phyloP scores from a whole-genome alignment of 2,329 filamentous ascomycete species.

The Madurella mycetomatis region DNA sequence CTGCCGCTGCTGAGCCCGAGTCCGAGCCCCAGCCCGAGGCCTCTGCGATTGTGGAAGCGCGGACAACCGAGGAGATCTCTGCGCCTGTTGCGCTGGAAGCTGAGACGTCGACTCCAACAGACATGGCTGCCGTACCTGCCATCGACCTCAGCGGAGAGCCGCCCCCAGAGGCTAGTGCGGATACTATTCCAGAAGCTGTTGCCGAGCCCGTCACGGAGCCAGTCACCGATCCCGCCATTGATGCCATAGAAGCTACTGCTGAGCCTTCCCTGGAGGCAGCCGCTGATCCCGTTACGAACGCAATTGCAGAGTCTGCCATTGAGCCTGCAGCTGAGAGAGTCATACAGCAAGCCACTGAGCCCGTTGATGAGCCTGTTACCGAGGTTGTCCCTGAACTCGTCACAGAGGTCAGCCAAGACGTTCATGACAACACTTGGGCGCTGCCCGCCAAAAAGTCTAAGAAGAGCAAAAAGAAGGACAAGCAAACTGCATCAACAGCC shows the following conservation, averaged over 20 bases:
- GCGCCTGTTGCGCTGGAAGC: not conserved
- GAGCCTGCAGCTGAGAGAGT: not conserved
- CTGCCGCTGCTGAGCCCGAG: not conserved
- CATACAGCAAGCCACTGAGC: not conserved
- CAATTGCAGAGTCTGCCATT: not conserved
- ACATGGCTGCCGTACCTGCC: not conserved
- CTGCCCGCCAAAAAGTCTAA: slow-evolving; percentile 16
- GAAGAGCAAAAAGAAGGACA: slow-evolving; percentile 25
- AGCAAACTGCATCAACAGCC: not conserved
- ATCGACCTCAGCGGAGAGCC: no score
- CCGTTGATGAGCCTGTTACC: not conserved
- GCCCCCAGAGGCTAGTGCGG: not conserved
- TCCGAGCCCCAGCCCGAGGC: not conserved
- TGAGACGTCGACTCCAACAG: not conserved
- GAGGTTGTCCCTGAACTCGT: not conserved
- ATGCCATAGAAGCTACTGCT: not conserved
- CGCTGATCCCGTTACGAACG: not conserved
- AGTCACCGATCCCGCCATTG: not conserved
- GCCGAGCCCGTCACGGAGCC: not conserved
- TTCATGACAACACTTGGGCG: slow-evolving; percentile 1
- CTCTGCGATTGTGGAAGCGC: not conserved
- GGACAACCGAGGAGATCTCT: not conserved
- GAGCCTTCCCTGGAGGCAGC: not conserved
- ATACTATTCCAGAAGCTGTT: not conserved
- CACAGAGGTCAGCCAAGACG: not conserved